These are phyloP conservation scores for Sextonia rubra DNA, from an alignment of 164 flowering plant species.

Conservation along the genomic window DNA sequence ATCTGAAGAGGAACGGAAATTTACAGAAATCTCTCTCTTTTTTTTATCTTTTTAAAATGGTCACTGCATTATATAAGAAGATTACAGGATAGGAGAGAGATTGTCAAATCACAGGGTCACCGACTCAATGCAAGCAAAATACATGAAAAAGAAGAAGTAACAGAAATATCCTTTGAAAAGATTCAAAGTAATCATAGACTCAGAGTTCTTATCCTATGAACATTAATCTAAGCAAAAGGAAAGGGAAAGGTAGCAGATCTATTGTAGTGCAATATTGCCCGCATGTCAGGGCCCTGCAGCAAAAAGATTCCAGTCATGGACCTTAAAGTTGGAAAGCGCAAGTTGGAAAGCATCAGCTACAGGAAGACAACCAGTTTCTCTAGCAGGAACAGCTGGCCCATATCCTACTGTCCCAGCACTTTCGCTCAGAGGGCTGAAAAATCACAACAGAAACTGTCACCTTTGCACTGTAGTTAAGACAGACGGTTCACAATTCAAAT, in stretches of 20 bases:
- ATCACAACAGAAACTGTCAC: slow-evolving; percentile 12
- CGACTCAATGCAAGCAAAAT: too few relatives aligned
- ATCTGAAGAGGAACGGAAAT: too few relatives aligned
- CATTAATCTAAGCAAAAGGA: not conserved
- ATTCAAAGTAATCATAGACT: not conserved
- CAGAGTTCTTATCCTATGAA: not conserved
- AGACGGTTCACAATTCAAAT: not conserved
- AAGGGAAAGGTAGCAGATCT: not conserved
- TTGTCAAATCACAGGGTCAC: too few relatives aligned
- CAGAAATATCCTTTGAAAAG: too few relatives aligned
- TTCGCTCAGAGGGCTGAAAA: slow-evolving; percentile 70
- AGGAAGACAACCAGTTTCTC: slow-evolving; percentile 50
- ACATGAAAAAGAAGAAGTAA: too few relatives aligned
- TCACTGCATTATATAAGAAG: too few relatives aligned
- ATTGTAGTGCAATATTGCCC: not conserved
- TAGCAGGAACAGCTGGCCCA: slow-evolving; percentile 58
- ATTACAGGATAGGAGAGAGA: too few relatives aligned
- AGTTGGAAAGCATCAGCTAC: slow-evolving; percentile 66
- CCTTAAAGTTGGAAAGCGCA: slow-evolving; percentile 67
- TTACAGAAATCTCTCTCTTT: too few relatives aligned
- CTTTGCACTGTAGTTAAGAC: not conserved
- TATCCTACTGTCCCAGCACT: slow-evolving; percentile 71
- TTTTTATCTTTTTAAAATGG: too few relatives aligned
- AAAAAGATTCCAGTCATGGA: slow-evolving; percentile 83
- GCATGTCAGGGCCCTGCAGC: slow-evolving; percentile 12